phyloP scores from a whole-genome alignment of 768 basidiomycete genomes.

The Serendipita sp. region DNA sequence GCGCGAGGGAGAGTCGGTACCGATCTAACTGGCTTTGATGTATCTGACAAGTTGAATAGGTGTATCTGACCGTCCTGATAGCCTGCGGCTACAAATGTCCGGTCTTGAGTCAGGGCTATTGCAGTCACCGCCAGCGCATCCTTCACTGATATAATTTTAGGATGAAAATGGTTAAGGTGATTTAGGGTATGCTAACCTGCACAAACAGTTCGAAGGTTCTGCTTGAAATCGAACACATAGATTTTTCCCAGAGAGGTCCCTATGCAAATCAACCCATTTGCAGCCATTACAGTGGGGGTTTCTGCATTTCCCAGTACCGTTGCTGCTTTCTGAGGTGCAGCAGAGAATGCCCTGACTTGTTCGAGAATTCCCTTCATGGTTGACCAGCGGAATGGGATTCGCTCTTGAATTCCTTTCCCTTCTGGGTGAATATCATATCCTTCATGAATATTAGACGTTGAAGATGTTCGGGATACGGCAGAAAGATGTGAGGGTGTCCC shows the following conservation, averaged over 20 bases:
- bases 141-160: slow-evolving; percentile 28
- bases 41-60: slow-evolving; percentile 65
- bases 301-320: slow-evolving; percentile 49
- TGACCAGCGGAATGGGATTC: slow-evolving; percentile 66
- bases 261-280: slow-evolving; percentile 77
- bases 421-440: slow-evolving; percentile 15
- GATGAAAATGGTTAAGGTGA: slow-evolving; percentile 1
- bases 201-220: slow-evolving; percentile 64
- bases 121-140: slow-evolving; percentile 68
- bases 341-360: slow-evolving; percentile 32
- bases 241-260: slow-evolving; percentile 70
- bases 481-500: slow-evolving; percentile 50
- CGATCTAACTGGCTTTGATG: slow-evolving; percentile 42
- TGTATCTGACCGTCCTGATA: slow-evolving; percentile 73
- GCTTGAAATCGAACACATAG: slow-evolving; percentile 80
- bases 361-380: slow-evolving; percentile 41
- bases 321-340: slow-evolving; percentile 40
- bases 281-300: slow-evolving; percentile 62
- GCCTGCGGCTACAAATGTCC: slow-evolving; percentile 81
- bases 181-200: slow-evolving; percentile 34
- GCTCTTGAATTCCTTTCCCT: slow-evolving; percentile 16
- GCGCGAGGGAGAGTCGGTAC: slow-evolving; percentile 53
- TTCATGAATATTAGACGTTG: slow-evolving; percentile 33
- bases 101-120: slow-evolving; percentile 79
- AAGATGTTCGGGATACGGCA: slow-evolving; percentile 52